Conservation (phyloP, 2,329 filamentous ascomycete species). For the Alternaria panax region DNA sequence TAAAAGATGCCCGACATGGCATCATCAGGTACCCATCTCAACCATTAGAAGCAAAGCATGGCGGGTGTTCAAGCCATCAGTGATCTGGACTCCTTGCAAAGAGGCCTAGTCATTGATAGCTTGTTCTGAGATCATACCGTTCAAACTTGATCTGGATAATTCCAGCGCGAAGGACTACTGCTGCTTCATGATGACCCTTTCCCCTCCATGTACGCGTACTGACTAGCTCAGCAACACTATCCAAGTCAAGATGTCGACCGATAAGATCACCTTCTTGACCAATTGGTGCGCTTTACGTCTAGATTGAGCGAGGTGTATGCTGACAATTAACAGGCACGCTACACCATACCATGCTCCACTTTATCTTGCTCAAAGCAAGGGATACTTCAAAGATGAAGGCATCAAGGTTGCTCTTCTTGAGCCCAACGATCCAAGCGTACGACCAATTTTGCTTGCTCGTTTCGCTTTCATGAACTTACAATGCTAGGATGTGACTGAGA, state of each 20-base stretch:
- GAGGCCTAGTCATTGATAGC: not conserved
- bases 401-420: conserved; percentile 80
- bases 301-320: conserved; percentile 5
- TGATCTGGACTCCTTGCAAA: not conserved
- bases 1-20: conserved; percentile 13
- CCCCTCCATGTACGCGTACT: conserved; percentile 37
- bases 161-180: conserved; percentile 82
- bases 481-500: conserved; percentile 75
- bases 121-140: conserved; percentile 62
- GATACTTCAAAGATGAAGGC: conserved; percentile 76
- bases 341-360: conserved; percentile 82
- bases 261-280: conserved; percentile 85
- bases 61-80: conserved; percentile 25
- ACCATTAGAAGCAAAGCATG: conserved; percentile 31
- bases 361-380: conserved; percentile 78
- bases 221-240: conserved; percentile 54
- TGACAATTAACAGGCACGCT: conserved; percentile 68
- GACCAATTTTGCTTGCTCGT: conserved; percentile 18
- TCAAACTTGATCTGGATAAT: conserved; percentile 88
- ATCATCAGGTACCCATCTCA: conserved; percentile 30
- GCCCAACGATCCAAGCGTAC: conserved; percentile 76
- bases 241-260: conserved; percentile 71
- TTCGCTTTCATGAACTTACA: not conserved
- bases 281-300: conserved; percentile 68
- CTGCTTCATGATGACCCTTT: conserved; percentile 64